Base-by-base conservation (phyloP, 2,329 filamentous ascomycete genomes). In the Ophiostoma perfectum region DNA sequence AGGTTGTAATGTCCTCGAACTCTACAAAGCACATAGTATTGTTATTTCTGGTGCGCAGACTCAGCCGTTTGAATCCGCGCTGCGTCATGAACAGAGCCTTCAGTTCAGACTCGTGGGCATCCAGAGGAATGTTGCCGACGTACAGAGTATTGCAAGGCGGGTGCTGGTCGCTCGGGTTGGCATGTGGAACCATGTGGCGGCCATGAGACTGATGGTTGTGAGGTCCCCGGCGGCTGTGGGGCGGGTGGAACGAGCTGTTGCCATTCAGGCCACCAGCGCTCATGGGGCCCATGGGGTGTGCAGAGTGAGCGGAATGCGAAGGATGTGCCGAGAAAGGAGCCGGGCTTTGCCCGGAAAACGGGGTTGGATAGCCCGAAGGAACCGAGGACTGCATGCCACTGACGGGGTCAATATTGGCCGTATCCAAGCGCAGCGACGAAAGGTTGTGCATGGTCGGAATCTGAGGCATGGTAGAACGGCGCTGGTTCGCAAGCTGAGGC, bases 11-110 rank as follows among this genome's bases (percentile, higher is more conserved):
- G 74, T 97, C 93, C 75, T 98, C 94, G 74, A 98, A 99, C 78
- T 99, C 95, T 49, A 99, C 95, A 78, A 98, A 98, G 77, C 95
- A 98, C 93, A 98, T 98, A 1, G 94, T 94, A 0, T 94, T 94
- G 74, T 97, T 97, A 72, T 91, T 87, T 81, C 98, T 98, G 67
- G 93, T 96, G 45, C 94, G 87, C 82, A 97, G 97, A 76, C 93
- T 97, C 7, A 99, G 87, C 41, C 95, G 86, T 80, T 96, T 98
- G 81, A 97, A 99, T 3, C 95, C 95, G 64, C 93, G 89, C 77
- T 96, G 92, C 78, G 93, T 94, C 39, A 90, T 93, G 76, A 99
- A 99, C 75, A 97, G 85, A 36, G 90, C 87, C 79, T 98, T 98
- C 68, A 99, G 85, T 77, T 98, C 95, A 75, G 98, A 94, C 75